A percentile compares a stretch with the other conserved stretches of the same genome.
Evolutionary conservation across 1,284 basidiomycete species (phyloP).

Genomic region (Sutorius eximius): DNA sequence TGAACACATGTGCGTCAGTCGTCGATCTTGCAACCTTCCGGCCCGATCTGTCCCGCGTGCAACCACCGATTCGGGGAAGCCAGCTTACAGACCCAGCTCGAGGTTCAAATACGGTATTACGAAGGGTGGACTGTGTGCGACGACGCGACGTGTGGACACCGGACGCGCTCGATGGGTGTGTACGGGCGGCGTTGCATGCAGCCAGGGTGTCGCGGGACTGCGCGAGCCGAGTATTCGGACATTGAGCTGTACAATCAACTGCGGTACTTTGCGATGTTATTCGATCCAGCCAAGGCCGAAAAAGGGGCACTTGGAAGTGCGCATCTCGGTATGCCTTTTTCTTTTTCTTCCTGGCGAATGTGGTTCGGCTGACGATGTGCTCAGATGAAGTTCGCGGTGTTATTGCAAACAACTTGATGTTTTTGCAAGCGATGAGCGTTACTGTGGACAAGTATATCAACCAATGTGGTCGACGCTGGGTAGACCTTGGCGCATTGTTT

Average conservation of each 20-base stretch:
- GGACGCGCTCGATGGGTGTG: conserved; percentile 90
- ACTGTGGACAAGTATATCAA: conserved; percentile 79
- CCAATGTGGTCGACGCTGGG: conserved; percentile 84
- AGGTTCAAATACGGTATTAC: conserved; percentile 88
- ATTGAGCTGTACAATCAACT: conserved; percentile 84
- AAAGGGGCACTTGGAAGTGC: conserved; percentile 50
- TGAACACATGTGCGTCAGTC: conserved; percentile 32
- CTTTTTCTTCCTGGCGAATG: not conserved
- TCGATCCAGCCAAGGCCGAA: conserved; percentile 69
- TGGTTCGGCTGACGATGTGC: conserved; percentile 5
- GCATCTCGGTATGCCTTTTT: conserved; percentile 44
- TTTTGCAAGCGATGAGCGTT: conserved; percentile 52
- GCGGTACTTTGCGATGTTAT: conserved; percentile 76
- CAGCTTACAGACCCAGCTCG: conserved; percentile 82
- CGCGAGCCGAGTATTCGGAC: conserved; percentile 86
- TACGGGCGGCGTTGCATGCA: conserved; percentile 83
- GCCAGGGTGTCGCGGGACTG: conserved; percentile 64
- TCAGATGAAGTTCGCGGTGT: conserved; percentile 60
- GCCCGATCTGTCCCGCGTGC: conserved; percentile 66
- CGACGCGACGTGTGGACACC: conserved; percentile 80
- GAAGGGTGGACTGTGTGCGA: conserved; percentile 88
- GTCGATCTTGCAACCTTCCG: conserved; percentile 50
- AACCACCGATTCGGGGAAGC: conserved; percentile 49
- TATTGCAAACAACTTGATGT: conserved; percentile 45
- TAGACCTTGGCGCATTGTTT: conserved; percentile 71